Conservation (phyloP, 2,329 filamentous ascomycete species). For the Fusarium sp. region DNA sequence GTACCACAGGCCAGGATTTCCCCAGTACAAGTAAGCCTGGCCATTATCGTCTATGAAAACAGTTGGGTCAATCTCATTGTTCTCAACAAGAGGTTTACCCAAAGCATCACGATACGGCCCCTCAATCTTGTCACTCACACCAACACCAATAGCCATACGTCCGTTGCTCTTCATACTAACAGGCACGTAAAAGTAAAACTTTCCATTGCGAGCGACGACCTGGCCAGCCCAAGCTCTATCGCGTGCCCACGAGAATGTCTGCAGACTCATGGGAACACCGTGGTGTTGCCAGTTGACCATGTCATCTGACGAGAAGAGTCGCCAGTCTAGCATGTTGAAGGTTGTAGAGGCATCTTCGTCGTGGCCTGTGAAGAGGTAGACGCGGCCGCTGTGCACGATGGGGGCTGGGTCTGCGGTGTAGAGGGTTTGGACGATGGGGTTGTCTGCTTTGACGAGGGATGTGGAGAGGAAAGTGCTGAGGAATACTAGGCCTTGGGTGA, state of each 20-base stretch:
- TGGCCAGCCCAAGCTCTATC: slow-evolving; percentile 53
- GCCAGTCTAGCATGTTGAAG: slow-evolving; percentile 54
- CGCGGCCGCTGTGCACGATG: slow-evolving; percentile 50
- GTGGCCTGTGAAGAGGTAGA: slow-evolving; percentile 52
- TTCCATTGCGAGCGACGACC: slow-evolving; percentile 49
- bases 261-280: slow-evolving; percentile 44
- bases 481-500: neutral
- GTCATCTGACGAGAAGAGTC: slow-evolving; percentile 47
- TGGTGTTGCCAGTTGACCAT: slow-evolving; percentile 51
- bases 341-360: slow-evolving; percentile 49
- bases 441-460: neutral
- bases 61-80: slow-evolving; percentile 52
- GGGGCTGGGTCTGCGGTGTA: slow-evolving; percentile 55
- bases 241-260: slow-evolving; percentile 51
- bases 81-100: slow-evolving; percentile 51
- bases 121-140: slow-evolving; percentile 48
- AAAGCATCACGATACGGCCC: slow-evolving; percentile 53
- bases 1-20: slow-evolving; percentile 51
- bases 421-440: slow-evolving; percentile 27
- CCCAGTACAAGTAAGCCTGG: slow-evolving; percentile 53
- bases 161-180: slow-evolving; percentile 47
- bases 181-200: slow-evolving; percentile 53
- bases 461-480: neutral
- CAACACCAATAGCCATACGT: slow-evolving; percentile 54
- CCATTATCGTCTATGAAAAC: slow-evolving; percentile 52